Conservation (phyloP, 148 eudicot genomes). For the Cornus controversa region DNA sequence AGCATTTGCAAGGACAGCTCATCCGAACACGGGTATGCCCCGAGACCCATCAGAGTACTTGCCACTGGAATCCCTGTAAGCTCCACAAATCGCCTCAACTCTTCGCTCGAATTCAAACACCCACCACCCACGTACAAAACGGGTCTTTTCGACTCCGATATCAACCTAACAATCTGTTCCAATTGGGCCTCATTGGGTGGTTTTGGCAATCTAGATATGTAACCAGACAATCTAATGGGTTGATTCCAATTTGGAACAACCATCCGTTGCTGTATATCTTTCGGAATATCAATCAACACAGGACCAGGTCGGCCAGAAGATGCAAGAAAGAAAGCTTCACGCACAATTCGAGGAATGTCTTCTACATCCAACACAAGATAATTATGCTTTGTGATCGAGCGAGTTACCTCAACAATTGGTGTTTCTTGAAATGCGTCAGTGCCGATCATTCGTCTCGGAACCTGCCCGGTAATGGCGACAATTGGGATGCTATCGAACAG, state of each 20-base stretch:
- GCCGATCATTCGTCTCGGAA: conserved; percentile 52
- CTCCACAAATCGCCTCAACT: conserved; percentile 9
- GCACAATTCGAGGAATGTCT: not conserved
- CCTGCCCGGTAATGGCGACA: conserved; percentile 58
- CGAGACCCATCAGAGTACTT: not conserved
- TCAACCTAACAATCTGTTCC: not conserved
- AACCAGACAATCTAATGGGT: not conserved
- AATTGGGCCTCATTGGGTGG: not conserved
- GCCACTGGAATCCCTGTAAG: not conserved
- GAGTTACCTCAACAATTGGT: conserved; percentile 49
- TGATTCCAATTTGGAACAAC: conserved; percentile 3
- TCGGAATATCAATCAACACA: conserved; percentile 7
- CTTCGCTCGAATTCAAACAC: conserved; percentile 23
- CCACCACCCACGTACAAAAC: conserved; percentile 29
- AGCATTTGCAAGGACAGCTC: not conserved
- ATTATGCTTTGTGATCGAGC: conserved; percentile 14
- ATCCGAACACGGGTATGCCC: not conserved
- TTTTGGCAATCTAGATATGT: not conserved
- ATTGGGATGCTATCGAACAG: conserved; percentile 44
- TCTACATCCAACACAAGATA: not conserved
- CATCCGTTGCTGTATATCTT: not conserved
- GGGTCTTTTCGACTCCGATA: not conserved
- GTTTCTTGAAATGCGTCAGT: conserved; percentile 58
- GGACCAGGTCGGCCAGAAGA: conserved; percentile 13
- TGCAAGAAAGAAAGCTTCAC: conserved; percentile 6